Evolutionary conservation across 495 filamentous ascomycete species (phyloP).

Genomic region (Talaromyces proteolyticus): DNA sequence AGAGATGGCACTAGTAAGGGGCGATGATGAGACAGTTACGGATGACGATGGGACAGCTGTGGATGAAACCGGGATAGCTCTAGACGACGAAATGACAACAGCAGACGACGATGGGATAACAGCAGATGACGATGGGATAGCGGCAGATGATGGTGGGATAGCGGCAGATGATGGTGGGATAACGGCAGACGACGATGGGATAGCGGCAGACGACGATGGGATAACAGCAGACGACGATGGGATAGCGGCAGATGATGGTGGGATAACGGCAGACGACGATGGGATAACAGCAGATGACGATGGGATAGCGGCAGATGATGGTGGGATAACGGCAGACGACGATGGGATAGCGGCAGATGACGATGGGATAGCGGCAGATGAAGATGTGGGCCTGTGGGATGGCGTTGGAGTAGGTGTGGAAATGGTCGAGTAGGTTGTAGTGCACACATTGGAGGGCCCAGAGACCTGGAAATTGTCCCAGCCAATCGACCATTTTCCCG

Average conservation of each 20-base stretch:
- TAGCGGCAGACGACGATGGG: neutral
- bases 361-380: slow-evolving; percentile 2
- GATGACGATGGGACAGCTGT: neutral
- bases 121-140: neutral
- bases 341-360: neutral
- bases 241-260: neutral
- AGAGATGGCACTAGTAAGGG: too few species aligned
- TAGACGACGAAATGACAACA: neutral
- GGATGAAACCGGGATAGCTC: neutral
- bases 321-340: neutral
- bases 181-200: slow-evolving; percentile 5
- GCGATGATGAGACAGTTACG: neutral
- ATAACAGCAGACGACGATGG: neutral
- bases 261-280: neutral
- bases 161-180: neutral
- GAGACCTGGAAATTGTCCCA: slow-evolving; percentile 2
- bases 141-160: neutral
- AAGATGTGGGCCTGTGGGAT: neutral
- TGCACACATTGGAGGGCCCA: neutral
- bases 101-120: neutral
- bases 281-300: neutral
- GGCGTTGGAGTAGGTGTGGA: neutral
- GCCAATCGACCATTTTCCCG: neutral
- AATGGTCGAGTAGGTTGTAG: neutral
- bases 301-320: neutral